A percentile compares a stretch with the other conserved stretches of the same genome.
These are phyloP conservation scores for Ensete glaucum DNA, from an alignment of 176 grass and related monocot genomes.

Conservation along the genomic window DNA sequence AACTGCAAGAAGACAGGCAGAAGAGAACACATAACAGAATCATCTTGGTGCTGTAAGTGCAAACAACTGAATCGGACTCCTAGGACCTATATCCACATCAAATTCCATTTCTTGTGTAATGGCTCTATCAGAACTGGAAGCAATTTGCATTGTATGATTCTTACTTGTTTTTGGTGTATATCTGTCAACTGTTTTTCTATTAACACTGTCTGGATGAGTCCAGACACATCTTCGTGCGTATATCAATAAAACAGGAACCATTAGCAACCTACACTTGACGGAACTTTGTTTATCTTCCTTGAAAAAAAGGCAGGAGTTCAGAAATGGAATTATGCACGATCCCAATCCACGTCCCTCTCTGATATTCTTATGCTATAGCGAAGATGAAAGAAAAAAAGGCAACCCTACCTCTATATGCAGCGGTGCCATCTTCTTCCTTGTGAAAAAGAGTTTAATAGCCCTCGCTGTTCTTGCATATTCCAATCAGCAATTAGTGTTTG, in stretches of 20 bases:
- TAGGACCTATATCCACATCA: not conserved
- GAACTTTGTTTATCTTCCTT: too few species aligned
- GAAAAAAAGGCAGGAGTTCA: too few species aligned
- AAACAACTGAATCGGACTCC: not conserved
- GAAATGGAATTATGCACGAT: too few species aligned
- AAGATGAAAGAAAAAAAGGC: too few species aligned
- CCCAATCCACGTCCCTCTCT: too few species aligned
- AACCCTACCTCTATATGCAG: too few species aligned
- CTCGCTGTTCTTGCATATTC: not conserved
- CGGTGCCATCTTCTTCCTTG: too few species aligned
- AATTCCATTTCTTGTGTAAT: not conserved
- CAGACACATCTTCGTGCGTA: not conserved
- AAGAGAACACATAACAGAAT: not conserved
- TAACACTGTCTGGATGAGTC: not conserved
- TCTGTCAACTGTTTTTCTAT: not conserved
- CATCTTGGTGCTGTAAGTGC: not conserved
- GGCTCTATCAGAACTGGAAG: not conserved
- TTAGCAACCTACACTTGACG: not conserved
- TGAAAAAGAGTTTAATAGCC: too few species aligned
- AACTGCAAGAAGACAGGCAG: not conserved
- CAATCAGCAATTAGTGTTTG: not conserved
- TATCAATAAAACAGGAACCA: not conserved
- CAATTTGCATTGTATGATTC: not conserved
- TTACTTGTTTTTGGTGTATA: not conserved
- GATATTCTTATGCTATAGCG: too few species aligned